Conservation (phyloP, 2,329 filamentous ascomycete species). For the Penicillium oxalicum region DNA sequence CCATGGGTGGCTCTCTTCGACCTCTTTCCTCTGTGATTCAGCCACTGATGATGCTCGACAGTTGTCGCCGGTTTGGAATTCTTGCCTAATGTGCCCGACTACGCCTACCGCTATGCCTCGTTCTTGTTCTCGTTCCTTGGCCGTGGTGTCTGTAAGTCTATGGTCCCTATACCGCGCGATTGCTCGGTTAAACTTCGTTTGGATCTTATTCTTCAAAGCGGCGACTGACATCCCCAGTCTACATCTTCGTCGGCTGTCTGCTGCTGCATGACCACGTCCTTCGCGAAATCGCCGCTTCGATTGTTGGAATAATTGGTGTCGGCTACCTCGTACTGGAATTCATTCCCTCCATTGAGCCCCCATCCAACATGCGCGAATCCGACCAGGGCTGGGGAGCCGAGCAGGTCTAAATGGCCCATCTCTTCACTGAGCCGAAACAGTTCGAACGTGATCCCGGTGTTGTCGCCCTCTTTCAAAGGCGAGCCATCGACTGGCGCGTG, state of each 20-base stretch:
- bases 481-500: too few relatives aligned
- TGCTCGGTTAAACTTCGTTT: too few relatives aligned
- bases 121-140: slow-evolving; percentile 98
- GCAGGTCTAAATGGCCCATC: slow-evolving; percentile 53
- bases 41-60: slow-evolving; percentile 31
- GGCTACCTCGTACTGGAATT: slow-evolving; percentile 72
- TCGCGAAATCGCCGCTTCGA: slow-evolving; percentile 68
- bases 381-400: slow-evolving; percentile 72
- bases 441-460: background rate
- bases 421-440: background rate
- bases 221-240: slow-evolving; percentile 56
- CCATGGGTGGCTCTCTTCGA: background rate
- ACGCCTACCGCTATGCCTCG: slow-evolving; percentile 86
- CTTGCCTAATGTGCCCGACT: slow-evolving; percentile 73
- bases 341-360: slow-evolving; percentile 71
- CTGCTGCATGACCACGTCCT: slow-evolving; percentile 63
- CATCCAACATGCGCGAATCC: slow-evolving; percentile 73
- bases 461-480: too few relatives aligned
- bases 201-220: background rate
- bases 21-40: slow-evolving; percentile 1
- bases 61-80: slow-evolving; percentile 76
- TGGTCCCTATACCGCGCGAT: too few relatives aligned
- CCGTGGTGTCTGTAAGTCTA: slow-evolving; percentile 81
- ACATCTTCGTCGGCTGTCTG: slow-evolving; percentile 88
- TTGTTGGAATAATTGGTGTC: slow-evolving; percentile 72